These are phyloP conservation scores for Beauveria scarabaeidicola DNA, from an alignment of 2,329 filamentous ascomycete genomes.

Conservation along the genomic window DNA sequence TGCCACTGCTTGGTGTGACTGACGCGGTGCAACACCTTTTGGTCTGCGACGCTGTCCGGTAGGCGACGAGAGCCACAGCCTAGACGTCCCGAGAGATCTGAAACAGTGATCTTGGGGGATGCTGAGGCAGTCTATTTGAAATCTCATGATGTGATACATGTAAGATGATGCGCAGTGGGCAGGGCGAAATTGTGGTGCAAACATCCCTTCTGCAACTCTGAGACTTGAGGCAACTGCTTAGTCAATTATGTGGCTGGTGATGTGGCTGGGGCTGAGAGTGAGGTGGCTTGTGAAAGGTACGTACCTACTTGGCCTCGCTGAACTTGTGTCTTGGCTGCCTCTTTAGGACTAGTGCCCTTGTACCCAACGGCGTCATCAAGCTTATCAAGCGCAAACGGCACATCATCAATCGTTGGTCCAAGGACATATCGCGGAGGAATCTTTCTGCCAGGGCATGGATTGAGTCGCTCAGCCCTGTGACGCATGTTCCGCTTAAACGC, in stretches of 20 bases:
- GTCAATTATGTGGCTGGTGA: not conserved
- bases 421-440: not conserved
- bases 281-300: not conserved
- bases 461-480: not conserved
- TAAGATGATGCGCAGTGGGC: not conserved
- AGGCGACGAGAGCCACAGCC: not conserved
- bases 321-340: slow-evolving; percentile 24
- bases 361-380: too few species aligned
- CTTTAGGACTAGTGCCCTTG: slow-evolving; percentile 20
- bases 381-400: not conserved
- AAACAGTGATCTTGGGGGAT: not conserved
- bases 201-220: not conserved
- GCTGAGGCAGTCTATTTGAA: not conserved
- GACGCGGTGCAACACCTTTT: not conserved
- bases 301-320: not conserved
- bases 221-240: too few species aligned
- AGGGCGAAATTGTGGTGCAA: not conserved
- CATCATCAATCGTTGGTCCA: not conserved
- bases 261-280: not conserved
- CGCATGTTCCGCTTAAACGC: not conserved
- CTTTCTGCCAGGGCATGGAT: not conserved
- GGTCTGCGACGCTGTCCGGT: slow-evolving; percentile 1
- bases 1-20: not conserved
- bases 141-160: not conserved
- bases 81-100: not conserved